These are phyloP conservation scores for Exophiala spinifera DNA, from an alignment of 2,329 filamentous ascomycete species.

Conservation along the genomic window DNA sequence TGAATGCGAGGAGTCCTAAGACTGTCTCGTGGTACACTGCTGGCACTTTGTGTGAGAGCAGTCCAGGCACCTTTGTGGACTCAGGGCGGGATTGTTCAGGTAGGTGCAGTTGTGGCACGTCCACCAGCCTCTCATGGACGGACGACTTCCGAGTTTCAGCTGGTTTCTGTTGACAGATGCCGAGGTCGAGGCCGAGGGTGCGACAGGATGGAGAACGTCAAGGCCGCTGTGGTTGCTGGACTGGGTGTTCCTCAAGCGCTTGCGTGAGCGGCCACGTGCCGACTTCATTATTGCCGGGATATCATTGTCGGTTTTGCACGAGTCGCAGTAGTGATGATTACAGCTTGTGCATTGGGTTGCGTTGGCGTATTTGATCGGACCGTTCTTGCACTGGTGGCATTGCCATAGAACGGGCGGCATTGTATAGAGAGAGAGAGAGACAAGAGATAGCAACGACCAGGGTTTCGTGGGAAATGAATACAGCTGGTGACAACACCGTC, in stretches of 20 bases:
- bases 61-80: conserved; percentile 11
- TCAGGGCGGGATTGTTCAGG: conserved; percentile 23
- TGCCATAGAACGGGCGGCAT: conserved; percentile 4
- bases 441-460: too few relatives aligned
- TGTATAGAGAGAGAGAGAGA: neutral
- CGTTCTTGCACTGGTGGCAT: conserved; percentile 6
- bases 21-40: neutral
- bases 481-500: too few relatives aligned
- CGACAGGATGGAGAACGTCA: neutral
- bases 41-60: conserved; percentile 17
- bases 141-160: neutral
- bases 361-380: conserved; percentile 5
- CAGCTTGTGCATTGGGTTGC: conserved; percentile 17
- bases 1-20: neutral
- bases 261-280: neutral
- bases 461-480: neutral
- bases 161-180: neutral
- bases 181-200: neutral
- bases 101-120: conserved; percentile 15
- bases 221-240: neutral
- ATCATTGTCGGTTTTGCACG: conserved; percentile 6
- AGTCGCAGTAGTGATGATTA: conserved; percentile 11
- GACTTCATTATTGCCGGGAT: neutral
- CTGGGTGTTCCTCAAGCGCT: neutral
- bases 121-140: conserved; percentile 22